phyloP scores from a whole-genome alignment of 345 rosid genomes.

The Triadica sebifera region DNA sequence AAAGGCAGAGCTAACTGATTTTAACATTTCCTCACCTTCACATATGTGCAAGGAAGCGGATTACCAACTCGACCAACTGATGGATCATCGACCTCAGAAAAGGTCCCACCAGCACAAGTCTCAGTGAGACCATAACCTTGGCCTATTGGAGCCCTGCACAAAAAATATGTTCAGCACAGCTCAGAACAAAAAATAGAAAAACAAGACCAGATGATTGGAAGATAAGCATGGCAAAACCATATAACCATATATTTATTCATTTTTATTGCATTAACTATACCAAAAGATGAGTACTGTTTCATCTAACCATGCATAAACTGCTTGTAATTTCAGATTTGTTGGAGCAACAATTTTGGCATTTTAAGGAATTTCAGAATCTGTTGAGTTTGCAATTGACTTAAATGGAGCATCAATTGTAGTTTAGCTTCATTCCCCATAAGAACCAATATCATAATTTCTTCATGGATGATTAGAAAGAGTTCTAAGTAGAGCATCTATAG shows the following conservation, averaged over 20 bases:
- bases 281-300: background rate
- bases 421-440: background rate
- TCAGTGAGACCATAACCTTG: slow-evolving; percentile 99
- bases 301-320: background rate
- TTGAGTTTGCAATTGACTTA: background rate
- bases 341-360: background rate
- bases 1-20: slow-evolving; percentile 4
- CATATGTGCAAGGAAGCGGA: slow-evolving; percentile 89
- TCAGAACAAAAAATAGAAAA: slow-evolving; percentile 8
- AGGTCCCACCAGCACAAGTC: slow-evolving; percentile 98
- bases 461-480: background rate
- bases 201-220: background rate
- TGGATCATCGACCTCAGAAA: slow-evolving; percentile 92
- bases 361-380: background rate
- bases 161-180: slow-evolving; percentile 8
- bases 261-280: background rate
- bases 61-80: slow-evolving; percentile 98
- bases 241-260: background rate
- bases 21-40: slow-evolving; percentile 59
- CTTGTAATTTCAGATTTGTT: background rate
- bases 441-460: background rate
- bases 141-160: slow-evolving; percentile 87
- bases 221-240: background rate
- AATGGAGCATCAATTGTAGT: background rate
- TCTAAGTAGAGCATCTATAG: background rate